Base-by-base conservation (phyloP, 768 basidiomycete genomes). In the Hortiboletus flavorubellus region DNA sequence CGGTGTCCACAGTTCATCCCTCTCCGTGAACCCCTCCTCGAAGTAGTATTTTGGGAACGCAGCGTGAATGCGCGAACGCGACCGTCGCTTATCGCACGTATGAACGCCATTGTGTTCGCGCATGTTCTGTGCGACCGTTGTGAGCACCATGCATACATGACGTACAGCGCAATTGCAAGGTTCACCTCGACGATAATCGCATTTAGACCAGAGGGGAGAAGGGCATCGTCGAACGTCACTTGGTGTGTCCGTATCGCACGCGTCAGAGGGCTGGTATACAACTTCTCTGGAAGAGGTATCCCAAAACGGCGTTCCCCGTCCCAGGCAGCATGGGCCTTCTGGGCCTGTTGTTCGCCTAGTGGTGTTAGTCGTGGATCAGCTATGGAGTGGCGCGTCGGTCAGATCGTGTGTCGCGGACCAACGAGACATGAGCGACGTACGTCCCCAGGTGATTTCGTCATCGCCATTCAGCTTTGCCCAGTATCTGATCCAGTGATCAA, bases 401-500 rank as follows among this genome's bases (percentile, higher is more conserved):
- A 51, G 58, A 46, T n/a, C 16, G 7, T 8, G 30, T 41, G 31
- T 54, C 9, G 23, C 4, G 5, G 15, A 29, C 8, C 42, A 1
- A 31, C 1, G 29, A 12, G 8, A 15, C 44, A 46, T 31, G n/a
- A 31, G 33, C 5, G 37, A 79, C 86, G 60, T 62, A 87, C 86
- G 89, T 29, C 90, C 90, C 89, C 89, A 92, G 2, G 70, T 71
- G 5, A 89, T 69, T 49, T 86, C 79, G 12, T 74, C 85, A 58
- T 92, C 86, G 0, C 84, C 84, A 46, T 86, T 70, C 9, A 84
- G 64, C 61, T 78, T 84, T 3, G 85, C 77, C 82, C 82, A 89
- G 59, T 85, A 66, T 11, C 87, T 88, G 51, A 15, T 48, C 21
- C 15, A 26, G 46, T 5, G 2, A 37, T 54, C 21, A 47, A 43